phyloP scores from a whole-genome alignment of 345 rosid genomes.

The Orychophragmus violaceus region DNA sequence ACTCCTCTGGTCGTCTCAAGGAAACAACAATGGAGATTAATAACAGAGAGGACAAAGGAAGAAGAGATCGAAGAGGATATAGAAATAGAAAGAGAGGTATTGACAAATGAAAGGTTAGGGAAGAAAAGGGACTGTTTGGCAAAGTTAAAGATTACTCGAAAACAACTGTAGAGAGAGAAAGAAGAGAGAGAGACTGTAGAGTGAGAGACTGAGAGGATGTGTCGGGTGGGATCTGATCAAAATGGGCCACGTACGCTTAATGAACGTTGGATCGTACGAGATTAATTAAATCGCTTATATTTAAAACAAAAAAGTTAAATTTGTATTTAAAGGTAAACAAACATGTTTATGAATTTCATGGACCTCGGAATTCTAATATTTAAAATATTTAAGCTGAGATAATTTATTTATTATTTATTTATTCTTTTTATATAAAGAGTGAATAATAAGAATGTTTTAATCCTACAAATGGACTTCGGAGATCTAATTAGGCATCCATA shows the following conservation, averaged over 20 bases:
- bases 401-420: background rate
- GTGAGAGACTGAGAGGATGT: slow-evolving; percentile 8
- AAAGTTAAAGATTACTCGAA: slow-evolving; percentile 30
- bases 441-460: background rate
- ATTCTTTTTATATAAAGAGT: background rate
- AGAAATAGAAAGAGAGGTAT: background rate
- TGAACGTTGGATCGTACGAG: slow-evolving; percentile 29
- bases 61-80: background rate
- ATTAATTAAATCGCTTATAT: background rate
- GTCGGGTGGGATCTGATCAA: slow-evolving; percentile 37
- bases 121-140: slow-evolving; percentile 21
- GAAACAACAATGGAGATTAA: slow-evolving; percentile 16
- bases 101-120: slow-evolving; percentile 3
- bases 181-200: background rate
- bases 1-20: slow-evolving; percentile 3
- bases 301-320: background rate
- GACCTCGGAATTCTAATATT: slow-evolving; percentile 17
- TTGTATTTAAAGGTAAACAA: slow-evolving; percentile 24
- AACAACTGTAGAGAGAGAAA: slow-evolving; percentile 19
- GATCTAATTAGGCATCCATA: too few species aligned
- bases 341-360: slow-evolving; percentile 30
- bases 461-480: background rate
- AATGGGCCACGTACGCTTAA: slow-evolving; percentile 37
- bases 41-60: background rate
- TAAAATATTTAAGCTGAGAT: background rate